Base-by-base conservation (phyloP, 2,329 filamentous ascomycete species). In the Macroventuria anomochaeta region DNA sequence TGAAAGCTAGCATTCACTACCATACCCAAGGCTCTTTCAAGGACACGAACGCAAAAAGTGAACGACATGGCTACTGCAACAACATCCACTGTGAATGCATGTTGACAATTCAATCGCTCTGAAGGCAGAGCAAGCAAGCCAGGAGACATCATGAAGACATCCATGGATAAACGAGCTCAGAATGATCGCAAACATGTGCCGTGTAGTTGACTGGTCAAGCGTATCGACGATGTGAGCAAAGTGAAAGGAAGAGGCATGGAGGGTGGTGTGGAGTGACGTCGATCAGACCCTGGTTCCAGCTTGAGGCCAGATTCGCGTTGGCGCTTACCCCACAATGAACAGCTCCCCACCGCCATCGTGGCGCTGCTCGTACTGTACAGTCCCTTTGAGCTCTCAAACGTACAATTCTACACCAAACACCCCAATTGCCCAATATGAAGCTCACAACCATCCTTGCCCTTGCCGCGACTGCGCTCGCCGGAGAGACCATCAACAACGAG, bases 401-500 rank as follows among this genome's bases (percentile, higher is more conserved):
- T 25, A 13, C 51, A 36, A 49, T 46, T 40, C 39, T 44, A 36
- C 29, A 49, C 39, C 29, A 46, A 44, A 54, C 23, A 29, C 44
- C 18, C 11, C 44, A 49, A 54, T 40, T 33, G n/a, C n/a, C 12
- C 52, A 68, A 34, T 6, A 82, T 82, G 80, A 79, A 76, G 67
- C 59, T 78, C 51, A 67, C 79, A 50, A 62, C 78, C 59, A 65
- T 84, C 57, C 70, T 79, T 62, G 72, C 80, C 52, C 67, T 83
- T 56, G 77, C 85, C 59, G 81, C 84, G 42, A 72, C 76, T 54
- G 77, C 76, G 23, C 39, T 69, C 33, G 68, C 66, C 26, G 46
- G 46, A 46, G 61, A 68, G 33, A 65, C 65, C 51, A 69, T 71
- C 61, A 71, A 71, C 62, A 71, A 71, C 23, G 68, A 70, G 43